Evolutionary conservation across 1,284 basidiomycete genomes (phyloP).

Genomic region (Melanopsichium pennsylvanicum): DNA sequence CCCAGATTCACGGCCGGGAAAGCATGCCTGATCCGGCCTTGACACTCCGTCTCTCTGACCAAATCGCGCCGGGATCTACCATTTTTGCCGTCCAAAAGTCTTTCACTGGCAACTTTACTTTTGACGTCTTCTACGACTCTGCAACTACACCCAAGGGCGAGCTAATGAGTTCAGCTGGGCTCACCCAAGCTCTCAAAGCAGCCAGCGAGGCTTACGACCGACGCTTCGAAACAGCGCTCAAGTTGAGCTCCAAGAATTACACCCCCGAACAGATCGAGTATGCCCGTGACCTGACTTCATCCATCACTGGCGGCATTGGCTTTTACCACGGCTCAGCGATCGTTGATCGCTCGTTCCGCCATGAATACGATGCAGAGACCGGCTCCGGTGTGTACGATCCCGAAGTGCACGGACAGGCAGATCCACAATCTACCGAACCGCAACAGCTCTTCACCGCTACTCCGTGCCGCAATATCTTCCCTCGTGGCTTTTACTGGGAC

Average conservation of each 20-base stretch:
- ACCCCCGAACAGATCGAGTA: slow-evolving; percentile 73
- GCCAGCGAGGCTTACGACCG: slow-evolving; percentile 73
- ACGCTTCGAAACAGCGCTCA: slow-evolving; percentile 77
- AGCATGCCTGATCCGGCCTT: slow-evolving; percentile 79
- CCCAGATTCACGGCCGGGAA: slow-evolving; percentile 71
- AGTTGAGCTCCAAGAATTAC: slow-evolving; percentile 68
- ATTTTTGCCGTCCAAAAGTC: slow-evolving; percentile 84
- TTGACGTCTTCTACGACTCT: slow-evolving; percentile 85
- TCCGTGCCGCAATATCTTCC: slow-evolving; percentile 92
- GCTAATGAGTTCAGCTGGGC: slow-evolving; percentile 71
- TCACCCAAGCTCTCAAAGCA: slow-evolving; percentile 75
- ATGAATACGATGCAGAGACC: slow-evolving; percentile 78
- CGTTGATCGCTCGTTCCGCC: slow-evolving; percentile 81
- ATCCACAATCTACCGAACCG: slow-evolving; percentile 69
- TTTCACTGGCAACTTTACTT: slow-evolving; percentile 80
- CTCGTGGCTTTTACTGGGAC: slow-evolving; percentile 96
- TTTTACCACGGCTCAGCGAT: slow-evolving; percentile 93
- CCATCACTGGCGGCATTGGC: slow-evolving; percentile 87
- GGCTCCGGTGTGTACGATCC: slow-evolving; percentile 48
- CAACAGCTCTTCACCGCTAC: slow-evolving; percentile 83
- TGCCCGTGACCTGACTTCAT: slow-evolving; percentile 86
- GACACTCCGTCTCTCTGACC: slow-evolving; percentile 78
- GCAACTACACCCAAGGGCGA: slow-evolving; percentile 71
- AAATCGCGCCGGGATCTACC: slow-evolving; percentile 77
- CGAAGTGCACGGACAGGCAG: slow-evolving; percentile 45